Evolutionary conservation across 164 flowering plant genomes (phyloP).

Genomic region (Vitis cinerea): DNA sequence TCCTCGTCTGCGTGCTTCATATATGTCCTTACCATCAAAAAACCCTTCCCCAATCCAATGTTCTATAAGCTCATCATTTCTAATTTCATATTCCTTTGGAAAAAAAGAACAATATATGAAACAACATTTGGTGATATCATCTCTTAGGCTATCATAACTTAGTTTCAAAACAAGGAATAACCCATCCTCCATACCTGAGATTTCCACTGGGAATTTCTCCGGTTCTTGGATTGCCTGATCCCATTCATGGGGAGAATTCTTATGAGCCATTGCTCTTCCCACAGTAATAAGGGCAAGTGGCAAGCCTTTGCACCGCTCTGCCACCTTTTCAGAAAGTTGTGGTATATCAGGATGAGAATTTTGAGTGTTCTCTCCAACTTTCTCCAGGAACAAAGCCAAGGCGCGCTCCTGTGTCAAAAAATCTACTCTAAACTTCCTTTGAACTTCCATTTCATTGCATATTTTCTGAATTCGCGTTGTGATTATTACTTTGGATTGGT

Average conservation of each 20-base stretch:
- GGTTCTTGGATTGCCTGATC: background rate
- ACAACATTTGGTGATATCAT: conserved; percentile 1
- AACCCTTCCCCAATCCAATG: conserved; percentile 12
- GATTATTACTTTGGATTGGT: conserved; percentile 11
- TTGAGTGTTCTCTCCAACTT: background rate
- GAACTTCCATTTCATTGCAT: conserved; percentile 7
- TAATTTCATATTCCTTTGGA: background rate
- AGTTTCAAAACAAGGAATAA: conserved; percentile 7
- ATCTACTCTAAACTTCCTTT: background rate
- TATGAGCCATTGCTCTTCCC: conserved; percentile 13
- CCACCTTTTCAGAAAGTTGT: conserved; percentile 3
- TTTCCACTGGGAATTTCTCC: background rate
- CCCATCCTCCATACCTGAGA: conserved; percentile 6
- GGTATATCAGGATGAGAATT: conserved; percentile 8
- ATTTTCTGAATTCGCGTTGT: conserved; percentile 9
- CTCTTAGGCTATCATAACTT: conserved; percentile 13
- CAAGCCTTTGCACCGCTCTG: conserved; percentile 10
- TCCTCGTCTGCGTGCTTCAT: background rate
- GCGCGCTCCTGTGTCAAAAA: conserved; percentile 6
- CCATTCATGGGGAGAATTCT: conserved; percentile 5
- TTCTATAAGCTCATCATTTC: background rate
- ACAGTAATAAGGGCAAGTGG: conserved; percentile 17
- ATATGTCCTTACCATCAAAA: background rate
- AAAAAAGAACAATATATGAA: conserved; percentile 9
- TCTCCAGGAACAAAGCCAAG: conserved; percentile 7